phyloP scores from a whole-genome alignment of 2,329 filamentous ascomycete genomes.

The Trichoderma sp. region DNA sequence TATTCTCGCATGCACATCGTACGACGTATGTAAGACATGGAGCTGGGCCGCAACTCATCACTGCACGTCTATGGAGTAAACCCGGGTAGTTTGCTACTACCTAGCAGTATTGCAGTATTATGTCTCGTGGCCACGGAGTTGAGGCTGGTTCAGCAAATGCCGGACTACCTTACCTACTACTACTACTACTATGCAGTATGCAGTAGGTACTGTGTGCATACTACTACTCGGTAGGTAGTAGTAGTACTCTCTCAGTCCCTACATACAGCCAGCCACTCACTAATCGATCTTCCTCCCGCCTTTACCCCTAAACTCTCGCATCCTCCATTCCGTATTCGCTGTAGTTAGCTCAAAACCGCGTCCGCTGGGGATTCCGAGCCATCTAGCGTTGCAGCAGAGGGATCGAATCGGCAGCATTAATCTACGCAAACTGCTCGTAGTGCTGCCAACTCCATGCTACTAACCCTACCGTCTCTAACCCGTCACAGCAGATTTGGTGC shows the following conservation, averaged over 20 bases:
- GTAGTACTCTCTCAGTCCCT: background rate
- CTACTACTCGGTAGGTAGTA: too few relatives aligned
- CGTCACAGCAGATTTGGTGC: background rate
- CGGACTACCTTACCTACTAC: too few relatives aligned
- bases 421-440: background rate
- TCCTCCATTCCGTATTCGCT: slow-evolving; percentile 10
- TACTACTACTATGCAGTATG: too few relatives aligned
- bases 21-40: background rate
- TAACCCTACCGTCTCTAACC: background rate
- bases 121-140: background rate
- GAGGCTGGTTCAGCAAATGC: background rate
- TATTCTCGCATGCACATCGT: background rate
- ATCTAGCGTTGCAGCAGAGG: background rate
- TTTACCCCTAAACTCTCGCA: background rate
- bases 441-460: background rate
- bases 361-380: background rate
- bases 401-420: background rate
- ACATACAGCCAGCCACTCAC: background rate
- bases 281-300: background rate
- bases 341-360: background rate
- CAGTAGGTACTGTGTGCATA: too few relatives aligned
- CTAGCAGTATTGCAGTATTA: too few relatives aligned
- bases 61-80: too few relatives aligned
- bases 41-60: background rate
- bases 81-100: background rate